Conservation (phyloP, 2,329 filamentous ascomycete genomes). For the Balansia obtecta region DNA sequence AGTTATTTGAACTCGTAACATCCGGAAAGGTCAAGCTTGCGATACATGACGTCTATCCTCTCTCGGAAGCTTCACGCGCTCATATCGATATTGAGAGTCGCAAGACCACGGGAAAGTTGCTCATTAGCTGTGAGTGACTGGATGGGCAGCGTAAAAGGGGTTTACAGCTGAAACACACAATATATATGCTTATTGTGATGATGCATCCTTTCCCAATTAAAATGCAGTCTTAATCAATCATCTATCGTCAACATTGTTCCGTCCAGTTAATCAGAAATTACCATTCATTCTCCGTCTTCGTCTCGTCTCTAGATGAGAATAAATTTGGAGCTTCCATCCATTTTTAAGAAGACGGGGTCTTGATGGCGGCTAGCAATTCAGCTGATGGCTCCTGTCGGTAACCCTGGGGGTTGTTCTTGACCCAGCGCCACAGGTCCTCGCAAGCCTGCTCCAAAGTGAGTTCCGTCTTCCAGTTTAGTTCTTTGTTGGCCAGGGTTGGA, state of each 20-base stretch:
- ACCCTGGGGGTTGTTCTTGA: slow-evolving; percentile 88
- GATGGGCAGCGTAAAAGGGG: neutral
- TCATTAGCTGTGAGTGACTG: slow-evolving; percentile 50
- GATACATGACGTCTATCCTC: slow-evolving; percentile 65
- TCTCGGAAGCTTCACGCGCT: slow-evolving; percentile 59
- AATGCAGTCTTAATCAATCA: neutral
- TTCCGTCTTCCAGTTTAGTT: slow-evolving; percentile 87
- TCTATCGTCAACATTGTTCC: neutral
- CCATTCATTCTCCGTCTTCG: neutral
- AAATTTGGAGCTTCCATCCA: no score
- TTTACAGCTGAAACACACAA: slow-evolving; percentile 6
- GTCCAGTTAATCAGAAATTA: neutral
- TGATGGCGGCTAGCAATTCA: slow-evolving; percentile 57
- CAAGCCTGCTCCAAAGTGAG: slow-evolving; percentile 86
- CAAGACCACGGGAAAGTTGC: slow-evolving; percentile 72
- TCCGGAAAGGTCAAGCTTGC: slow-evolving; percentile 58
- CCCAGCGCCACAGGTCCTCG: slow-evolving; percentile 92
- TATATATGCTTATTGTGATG: neutral
- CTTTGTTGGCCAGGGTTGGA: slow-evolving; percentile 71
- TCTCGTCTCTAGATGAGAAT: no score
- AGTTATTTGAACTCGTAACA: slow-evolving; percentile 61
- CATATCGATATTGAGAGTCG: slow-evolving; percentile 70
- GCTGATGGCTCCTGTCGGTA: slow-evolving; percentile 87
- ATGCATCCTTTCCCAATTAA: neutral
- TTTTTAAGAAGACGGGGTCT: slow-evolving; percentile 22